Evolutionary conservation across 2,329 filamentous ascomycete genomes (phyloP), one percentile per base, ranked within the genome.

Genomic region (Celoporthe dispersa): DNA sequence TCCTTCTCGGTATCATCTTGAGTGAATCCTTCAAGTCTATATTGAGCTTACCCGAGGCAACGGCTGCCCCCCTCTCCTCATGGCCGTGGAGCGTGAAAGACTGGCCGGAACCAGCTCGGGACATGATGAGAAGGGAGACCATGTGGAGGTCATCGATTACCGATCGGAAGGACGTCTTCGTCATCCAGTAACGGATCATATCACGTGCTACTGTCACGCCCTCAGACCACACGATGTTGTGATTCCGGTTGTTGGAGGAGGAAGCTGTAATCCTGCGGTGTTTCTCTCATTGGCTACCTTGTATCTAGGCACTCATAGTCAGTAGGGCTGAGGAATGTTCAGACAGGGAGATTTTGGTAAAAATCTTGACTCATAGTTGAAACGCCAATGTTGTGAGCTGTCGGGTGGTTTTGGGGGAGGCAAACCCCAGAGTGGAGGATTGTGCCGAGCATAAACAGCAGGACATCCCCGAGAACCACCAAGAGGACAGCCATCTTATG

Each of bases 1-100:
- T 78, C 77, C n/a, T n/a, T n/a, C n/a, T n/a, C 9, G 78, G n/a
- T 14, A 78, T 73, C 1, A 70, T 62, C 25, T 65, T 8, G 65
- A 71, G 35, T 11, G 66, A 68, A 1, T 63, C 31, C 31, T 68
- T 55, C 22, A 68, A 68, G 9, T n/a, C 64, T 61, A 69, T 61
- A 69, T 69, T 1, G 28, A 22, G 1, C 2, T 33, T 7, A 22
- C 19, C 48, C 9, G 44, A 64, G 39, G 44, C 64, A 25, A n/a
- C n/a, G n/a, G n/a, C n/a, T n/a, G 51, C 33, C 3, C 53, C 35
- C 68, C 51, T 62, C 73, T 68, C 53, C 72, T 76, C 75, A 70
- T 71, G 33, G 25, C 63, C 64, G 31, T 55, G 53, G 19, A 69
- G 66, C 25, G 68, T 70, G 55, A 62, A 70, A 35, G 65, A 70